These are phyloP conservation scores for Lignosus rhinocerotis DNA, from an alignment of 1,284 basidiomycete genomes.

Conservation along the genomic window DNA sequence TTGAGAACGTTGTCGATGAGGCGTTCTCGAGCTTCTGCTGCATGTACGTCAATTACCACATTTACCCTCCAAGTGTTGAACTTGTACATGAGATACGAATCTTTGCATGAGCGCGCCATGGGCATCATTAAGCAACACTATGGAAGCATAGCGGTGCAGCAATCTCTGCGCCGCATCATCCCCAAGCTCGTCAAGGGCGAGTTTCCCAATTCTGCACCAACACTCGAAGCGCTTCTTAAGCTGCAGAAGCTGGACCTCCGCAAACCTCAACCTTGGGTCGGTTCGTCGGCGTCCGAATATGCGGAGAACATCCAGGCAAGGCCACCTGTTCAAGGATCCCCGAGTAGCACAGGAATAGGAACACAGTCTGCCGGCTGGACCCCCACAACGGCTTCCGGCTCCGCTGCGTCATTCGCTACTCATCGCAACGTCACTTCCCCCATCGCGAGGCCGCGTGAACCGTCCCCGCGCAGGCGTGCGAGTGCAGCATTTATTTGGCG, in stretches of 20 bases:
- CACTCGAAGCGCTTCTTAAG: constrained; percentile 10
- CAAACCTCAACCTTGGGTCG: background rate
- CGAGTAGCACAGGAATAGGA: background rate
- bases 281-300: background rate
- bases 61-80: too few relatives aligned
- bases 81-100: too few relatives aligned
- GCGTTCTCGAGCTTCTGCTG: too few relatives aligned
- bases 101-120: constrained; percentile 5
- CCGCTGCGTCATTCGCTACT: background rate
- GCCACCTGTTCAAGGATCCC: background rate
- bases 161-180: constrained; percentile 1
- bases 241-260: background rate
- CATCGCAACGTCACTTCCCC: background rate
- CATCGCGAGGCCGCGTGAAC: background rate
- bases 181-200: constrained; percentile 12
- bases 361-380: background rate
- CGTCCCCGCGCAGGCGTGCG: background rate
- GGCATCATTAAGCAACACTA: constrained; percentile 3
- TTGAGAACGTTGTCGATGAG: too few relatives aligned
- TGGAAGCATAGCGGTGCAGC: background rate
- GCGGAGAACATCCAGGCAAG: background rate
- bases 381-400: too few relatives aligned
- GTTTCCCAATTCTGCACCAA: constrained; percentile 12
- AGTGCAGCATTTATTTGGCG: background rate
- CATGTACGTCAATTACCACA: too few relatives aligned